phyloP scores from a whole-genome alignment of 768 basidiomycete genomes.

The Auricularia cornea region DNA sequence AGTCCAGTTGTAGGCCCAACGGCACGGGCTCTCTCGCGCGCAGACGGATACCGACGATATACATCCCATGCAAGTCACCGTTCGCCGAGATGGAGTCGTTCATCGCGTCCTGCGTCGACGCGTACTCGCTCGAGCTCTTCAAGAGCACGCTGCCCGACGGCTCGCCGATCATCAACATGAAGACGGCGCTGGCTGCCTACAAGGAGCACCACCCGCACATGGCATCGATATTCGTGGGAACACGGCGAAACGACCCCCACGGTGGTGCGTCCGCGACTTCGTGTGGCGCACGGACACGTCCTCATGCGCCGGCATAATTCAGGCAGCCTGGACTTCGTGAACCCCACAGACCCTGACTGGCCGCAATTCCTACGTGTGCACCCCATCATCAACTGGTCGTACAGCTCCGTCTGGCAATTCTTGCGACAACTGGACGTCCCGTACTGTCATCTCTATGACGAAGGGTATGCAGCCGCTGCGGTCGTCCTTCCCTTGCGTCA shows the following conservation, averaged over 20 bases:
- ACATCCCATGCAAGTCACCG: slow-evolving; percentile 85
- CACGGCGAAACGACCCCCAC: slow-evolving; percentile 83
- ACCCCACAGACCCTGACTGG: slow-evolving; percentile 85
- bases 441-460: slow-evolving; percentile 84
- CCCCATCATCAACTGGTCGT: slow-evolving; percentile 90
- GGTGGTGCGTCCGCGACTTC: slow-evolving; percentile 53
- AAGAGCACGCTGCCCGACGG: slow-evolving; percentile 32
- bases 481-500: background rate
- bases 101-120: slow-evolving; percentile 50
- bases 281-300: background rate
- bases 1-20: slow-evolving; percentile 6
- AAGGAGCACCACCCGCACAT: slow-evolving; percentile 57
- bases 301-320: slow-evolving; percentile 5
- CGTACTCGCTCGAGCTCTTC: slow-evolving; percentile 74
- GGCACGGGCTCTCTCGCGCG: slow-evolving; percentile 25
- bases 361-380: slow-evolving; percentile 85
- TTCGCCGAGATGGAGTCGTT: slow-evolving; percentile 80
- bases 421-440: slow-evolving; percentile 64
- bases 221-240: slow-evolving; percentile 82
- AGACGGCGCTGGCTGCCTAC: slow-evolving; percentile 65
- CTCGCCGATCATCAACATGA: slow-evolving; percentile 47
- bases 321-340: slow-evolving; percentile 67
- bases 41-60: slow-evolving; percentile 56
- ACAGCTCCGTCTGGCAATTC: slow-evolving; percentile 84
- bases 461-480: slow-evolving; percentile 51